A percentile compares a stretch with the other conserved stretches of the same genome.
Evolutionary conservation across 306 rosid species (phyloP).

Genomic region (Sophora flavescens): DNA sequence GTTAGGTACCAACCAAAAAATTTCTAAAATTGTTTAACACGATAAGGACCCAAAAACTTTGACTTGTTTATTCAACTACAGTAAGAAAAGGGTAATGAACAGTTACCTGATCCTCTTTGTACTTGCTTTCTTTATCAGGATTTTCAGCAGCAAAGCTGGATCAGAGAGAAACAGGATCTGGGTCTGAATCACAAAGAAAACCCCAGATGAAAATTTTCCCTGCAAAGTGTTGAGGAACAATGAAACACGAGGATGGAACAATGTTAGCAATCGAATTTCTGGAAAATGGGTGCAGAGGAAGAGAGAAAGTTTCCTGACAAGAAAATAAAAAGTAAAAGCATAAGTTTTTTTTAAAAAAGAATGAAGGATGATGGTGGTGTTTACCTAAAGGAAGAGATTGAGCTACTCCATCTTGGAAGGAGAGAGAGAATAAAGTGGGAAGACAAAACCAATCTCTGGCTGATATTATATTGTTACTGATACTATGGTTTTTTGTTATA

Average conservation of each 20-base stretch:
- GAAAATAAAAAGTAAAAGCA: not conserved
- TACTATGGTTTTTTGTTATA: slow-evolving; percentile 42
- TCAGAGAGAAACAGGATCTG: slow-evolving; percentile 75
- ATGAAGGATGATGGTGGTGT: slow-evolving; percentile 46
- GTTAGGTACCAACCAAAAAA: not conserved
- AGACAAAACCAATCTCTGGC: slow-evolving; percentile 68
- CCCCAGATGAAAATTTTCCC: slow-evolving; percentile 56
- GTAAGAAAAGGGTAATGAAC: slow-evolving; percentile 42
- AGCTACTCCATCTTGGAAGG: slow-evolving; percentile 48
- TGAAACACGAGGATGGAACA: slow-evolving; percentile 39
- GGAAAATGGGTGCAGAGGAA: slow-evolving; percentile 40
- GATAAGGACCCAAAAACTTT: slow-evolving; percentile 52
- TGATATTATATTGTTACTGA: slow-evolving; percentile 50
- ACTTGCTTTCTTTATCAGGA: slow-evolving; percentile 45
- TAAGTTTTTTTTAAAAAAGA: slow-evolving; percentile 46
- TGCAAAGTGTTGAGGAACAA: slow-evolving; percentile 47
- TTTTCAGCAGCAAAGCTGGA: slow-evolving; percentile 52
- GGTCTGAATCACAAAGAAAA: slow-evolving; percentile 67
- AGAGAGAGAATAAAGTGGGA: slow-evolving; percentile 36
- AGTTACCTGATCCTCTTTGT: slow-evolving; percentile 53
- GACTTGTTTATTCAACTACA: slow-evolving; percentile 56
- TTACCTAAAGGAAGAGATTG: slow-evolving; percentile 48
- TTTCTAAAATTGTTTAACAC: slow-evolving; percentile 22
- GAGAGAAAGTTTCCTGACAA: not conserved
- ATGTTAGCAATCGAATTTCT: slow-evolving; percentile 48